Percentiles rank a stretch among this genome's conserved stretches.
These are phyloP conservation scores for Saccharum officinarum DNA, from an alignment of 176 grass and related monocot genomes.

Conservation along the genomic window DNA sequence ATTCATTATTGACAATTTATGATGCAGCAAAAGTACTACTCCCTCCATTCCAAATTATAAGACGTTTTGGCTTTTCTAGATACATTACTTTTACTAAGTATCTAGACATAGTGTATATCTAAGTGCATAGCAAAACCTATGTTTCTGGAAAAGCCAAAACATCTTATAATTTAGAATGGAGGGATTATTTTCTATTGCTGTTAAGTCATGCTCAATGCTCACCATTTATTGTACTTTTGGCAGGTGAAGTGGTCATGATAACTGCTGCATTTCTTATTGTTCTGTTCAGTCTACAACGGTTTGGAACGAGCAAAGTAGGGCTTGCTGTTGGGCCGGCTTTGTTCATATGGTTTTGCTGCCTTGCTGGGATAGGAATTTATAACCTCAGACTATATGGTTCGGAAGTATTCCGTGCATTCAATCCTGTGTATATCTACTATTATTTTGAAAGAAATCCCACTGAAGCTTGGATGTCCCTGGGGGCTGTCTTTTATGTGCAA, in stretches of 20 bases:
- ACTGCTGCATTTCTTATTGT: slow-evolving; percentile 81
- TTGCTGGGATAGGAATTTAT: slow-evolving; percentile 85
- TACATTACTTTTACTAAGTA: background rate
- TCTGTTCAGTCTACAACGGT: slow-evolving; percentile 88
- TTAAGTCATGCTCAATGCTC: slow-evolving; percentile 6
- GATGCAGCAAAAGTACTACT: slow-evolving; percentile 4
- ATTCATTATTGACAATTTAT: slow-evolving; percentile 17
- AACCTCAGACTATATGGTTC: slow-evolving; percentile 80
- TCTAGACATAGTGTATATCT: background rate
- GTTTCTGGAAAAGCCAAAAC: background rate
- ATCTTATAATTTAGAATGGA: background rate
- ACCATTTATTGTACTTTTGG: slow-evolving; percentile 32
- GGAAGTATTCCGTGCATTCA: slow-evolving; percentile 80
- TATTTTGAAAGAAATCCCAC: slow-evolving; percentile 81
- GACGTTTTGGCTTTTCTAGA: background rate
- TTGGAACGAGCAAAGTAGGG: slow-evolving; percentile 93
- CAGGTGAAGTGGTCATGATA: slow-evolving; percentile 98
- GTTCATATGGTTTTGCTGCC: slow-evolving; percentile 98
- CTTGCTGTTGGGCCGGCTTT: slow-evolving; percentile 81
- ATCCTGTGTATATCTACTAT: slow-evolving; percentile 83
- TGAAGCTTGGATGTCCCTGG: slow-evolving; percentile 95
- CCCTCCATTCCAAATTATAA: background rate
- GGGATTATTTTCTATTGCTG: background rate
- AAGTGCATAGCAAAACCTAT: background rate
- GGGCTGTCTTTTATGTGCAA: slow-evolving; percentile 91